phyloP scores from a whole-genome alignment of 192 early-diverging fungal genomes.

The Coemansia sp. region DNA sequence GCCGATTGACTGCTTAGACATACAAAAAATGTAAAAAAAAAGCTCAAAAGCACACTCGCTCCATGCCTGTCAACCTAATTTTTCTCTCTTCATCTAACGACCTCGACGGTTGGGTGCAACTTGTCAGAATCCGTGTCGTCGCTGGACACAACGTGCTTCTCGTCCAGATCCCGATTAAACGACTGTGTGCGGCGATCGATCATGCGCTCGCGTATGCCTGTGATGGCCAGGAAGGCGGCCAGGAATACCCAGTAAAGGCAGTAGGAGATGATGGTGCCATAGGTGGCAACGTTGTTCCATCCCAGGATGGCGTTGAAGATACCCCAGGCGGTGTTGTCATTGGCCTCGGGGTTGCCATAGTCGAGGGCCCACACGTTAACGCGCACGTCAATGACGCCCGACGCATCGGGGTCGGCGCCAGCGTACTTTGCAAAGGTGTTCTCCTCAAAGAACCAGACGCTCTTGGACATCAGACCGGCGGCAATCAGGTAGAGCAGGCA shows the following conservation, averaged over 20 bases:
- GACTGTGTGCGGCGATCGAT: constrained; percentile 4
- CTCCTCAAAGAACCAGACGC: constrained; percentile 64
- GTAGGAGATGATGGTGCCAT: constrained; percentile 72
- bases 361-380: constrained; percentile 57
- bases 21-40: too few species aligned
- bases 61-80: too few species aligned
- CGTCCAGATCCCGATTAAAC: neutral
- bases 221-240: constrained; percentile 43
- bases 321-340: constrained; percentile 55
- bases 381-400: constrained; percentile 56
- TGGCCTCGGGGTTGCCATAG: constrained; percentile 62
- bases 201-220: constrained; percentile 25
- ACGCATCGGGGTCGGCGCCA: constrained; percentile 62
- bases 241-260: constrained; percentile 74
- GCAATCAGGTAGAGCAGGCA: constrained; percentile 74
- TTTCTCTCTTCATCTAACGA: neutral
- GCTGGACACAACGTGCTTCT: neutral
- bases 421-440: constrained; percentile 64
- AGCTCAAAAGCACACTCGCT: too few species aligned
- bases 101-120: constrained; percentile 1
- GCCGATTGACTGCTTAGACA: too few species aligned
- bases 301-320: constrained; percentile 76
- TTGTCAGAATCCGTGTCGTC: constrained; percentile 11
- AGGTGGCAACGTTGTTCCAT: constrained; percentile 72
- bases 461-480: constrained; percentile 72